Percentiles rank a stretch among this genome's conserved stretches.
These are phyloP conservation scores for Phyllostachys edulis DNA, from an alignment of 176 grass and related monocot genomes.

Conservation along the genomic window DNA sequence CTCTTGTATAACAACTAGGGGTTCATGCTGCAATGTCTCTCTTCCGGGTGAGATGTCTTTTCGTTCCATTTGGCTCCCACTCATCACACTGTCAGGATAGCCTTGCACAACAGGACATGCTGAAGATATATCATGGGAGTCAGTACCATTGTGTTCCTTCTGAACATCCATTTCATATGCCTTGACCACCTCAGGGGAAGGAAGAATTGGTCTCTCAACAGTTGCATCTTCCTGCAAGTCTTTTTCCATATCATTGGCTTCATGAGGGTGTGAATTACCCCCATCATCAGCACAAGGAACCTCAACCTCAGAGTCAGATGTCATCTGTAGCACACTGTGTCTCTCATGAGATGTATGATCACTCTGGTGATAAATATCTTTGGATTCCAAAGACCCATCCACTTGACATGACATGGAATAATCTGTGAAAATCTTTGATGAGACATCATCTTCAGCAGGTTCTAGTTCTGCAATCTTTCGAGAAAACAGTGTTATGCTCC, in stretches of 20 bases:
- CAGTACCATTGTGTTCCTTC: slow-evolving; percentile 35
- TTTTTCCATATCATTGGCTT: slow-evolving; percentile 20
- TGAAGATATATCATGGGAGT: slow-evolving; percentile 4
- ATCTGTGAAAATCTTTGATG: slow-evolving; percentile 39
- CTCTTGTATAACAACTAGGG: slow-evolving; percentile 6
- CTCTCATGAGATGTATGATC: slow-evolving; percentile 41
- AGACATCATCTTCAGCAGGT: slow-evolving; percentile 22
- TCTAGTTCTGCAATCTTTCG: slow-evolving; percentile 31
- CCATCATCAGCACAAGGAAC: slow-evolving; percentile 44
- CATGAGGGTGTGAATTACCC: slow-evolving; percentile 27
- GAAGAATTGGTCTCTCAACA: slow-evolving; percentile 19
- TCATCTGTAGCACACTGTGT: slow-evolving; percentile 57
- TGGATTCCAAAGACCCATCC: slow-evolving; percentile 40
- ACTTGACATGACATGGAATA: slow-evolving; percentile 33
- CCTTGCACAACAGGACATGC: slow-evolving; percentile 18
- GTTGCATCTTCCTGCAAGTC: slow-evolving; percentile 27
- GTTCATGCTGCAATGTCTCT: neutral
- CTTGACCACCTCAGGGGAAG: slow-evolving; percentile 20
- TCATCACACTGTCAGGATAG: slow-evolving; percentile 8
- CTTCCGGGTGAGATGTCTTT: neutral
- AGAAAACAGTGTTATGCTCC: neutral
- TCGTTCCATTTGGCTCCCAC: slow-evolving; percentile 18
- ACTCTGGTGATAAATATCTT: slow-evolving; percentile 45
- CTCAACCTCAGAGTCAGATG: slow-evolving; percentile 64
- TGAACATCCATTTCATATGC: slow-evolving; percentile 41